These are phyloP conservation scores for Pyricularia pennisetigena DNA, from an alignment of 2,329 filamentous ascomycete genomes.

Conservation along the genomic window DNA sequence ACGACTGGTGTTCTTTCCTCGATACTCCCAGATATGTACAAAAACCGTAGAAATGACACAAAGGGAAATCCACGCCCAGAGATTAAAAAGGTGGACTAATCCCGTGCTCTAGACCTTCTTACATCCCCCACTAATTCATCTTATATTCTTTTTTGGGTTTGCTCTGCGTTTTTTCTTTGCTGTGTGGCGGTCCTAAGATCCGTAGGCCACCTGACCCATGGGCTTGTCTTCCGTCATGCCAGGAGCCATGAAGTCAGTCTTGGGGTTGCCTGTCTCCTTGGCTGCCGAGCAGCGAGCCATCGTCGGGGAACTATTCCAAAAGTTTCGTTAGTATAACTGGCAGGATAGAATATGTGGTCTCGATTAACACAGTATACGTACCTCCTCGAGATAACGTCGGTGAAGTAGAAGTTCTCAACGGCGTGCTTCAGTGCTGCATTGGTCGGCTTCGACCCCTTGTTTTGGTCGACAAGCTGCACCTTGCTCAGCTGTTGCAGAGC, in stretches of 20 bases:
- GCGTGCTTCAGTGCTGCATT: conserved; percentile 71
- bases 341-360: conserved; percentile 8
- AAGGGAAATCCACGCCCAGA: conserved; percentile 22
- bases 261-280: conserved; percentile 71
- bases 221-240: conserved; percentile 55
- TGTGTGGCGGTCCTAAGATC: conserved; percentile 24
- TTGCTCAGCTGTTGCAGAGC: conserved; percentile 70
- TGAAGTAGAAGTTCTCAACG: conserved; percentile 97
- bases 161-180: background rate
- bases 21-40: conserved; percentile 2
- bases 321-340: background rate
- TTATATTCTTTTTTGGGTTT: conserved; percentile 10
- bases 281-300: conserved; percentile 96
- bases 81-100: conserved; percentile 10
- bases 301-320: conserved; percentile 66
- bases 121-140: conserved; percentile 11
- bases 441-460: conserved; percentile 72
- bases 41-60: conserved; percentile 5
- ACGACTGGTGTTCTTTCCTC: background rate
- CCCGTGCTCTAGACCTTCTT: conserved; percentile 14
- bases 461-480: conserved; percentile 91
- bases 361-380: conserved; percentile 32
- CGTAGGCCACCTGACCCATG: conserved; percentile 51
- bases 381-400: conserved; percentile 94
- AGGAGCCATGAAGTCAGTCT: conserved; percentile 71